phyloP scores from a whole-genome alignment of 2,329 filamentous ascomycete genomes.

The Nannizzia gypsea region DNA sequence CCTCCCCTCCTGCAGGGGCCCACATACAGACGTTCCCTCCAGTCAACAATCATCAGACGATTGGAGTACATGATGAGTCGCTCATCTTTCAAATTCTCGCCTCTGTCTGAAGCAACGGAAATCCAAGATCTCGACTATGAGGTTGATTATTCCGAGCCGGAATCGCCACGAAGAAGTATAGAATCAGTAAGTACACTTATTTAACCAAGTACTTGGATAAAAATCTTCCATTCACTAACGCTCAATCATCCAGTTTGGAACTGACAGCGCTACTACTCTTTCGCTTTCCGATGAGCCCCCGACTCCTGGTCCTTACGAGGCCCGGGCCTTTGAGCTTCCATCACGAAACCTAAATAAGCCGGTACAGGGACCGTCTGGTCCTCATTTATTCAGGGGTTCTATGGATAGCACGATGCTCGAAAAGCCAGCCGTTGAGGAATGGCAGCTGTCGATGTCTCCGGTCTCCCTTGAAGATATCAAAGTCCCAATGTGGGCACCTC shows the following conservation, averaged over 20 bases:
- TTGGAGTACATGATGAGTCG: constrained; percentile 11
- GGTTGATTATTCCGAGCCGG: constrained; percentile 33
- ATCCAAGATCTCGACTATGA: constrained; percentile 29
- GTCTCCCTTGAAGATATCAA: constrained; percentile 13
- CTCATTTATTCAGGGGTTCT: constrained; percentile 72
- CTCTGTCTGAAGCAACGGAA: constrained; percentile 26
- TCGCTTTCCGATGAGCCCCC: constrained; percentile 76
- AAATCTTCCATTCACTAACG: not conserved
- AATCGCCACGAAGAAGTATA: constrained; percentile 46
- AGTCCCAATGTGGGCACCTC: constrained; percentile 6
- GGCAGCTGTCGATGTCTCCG: constrained; percentile 12
- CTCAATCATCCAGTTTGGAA: constrained; percentile 17
- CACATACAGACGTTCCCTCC: constrained; percentile 13
- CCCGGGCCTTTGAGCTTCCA: constrained; percentile 49
- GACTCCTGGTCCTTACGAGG: constrained; percentile 59
- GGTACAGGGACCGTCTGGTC: constrained; percentile 70
- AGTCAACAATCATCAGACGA: not conserved
- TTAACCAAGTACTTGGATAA: not conserved
- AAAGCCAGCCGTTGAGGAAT: constrained; percentile 11
- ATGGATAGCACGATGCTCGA: constrained; percentile 15
- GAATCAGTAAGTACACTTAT: constrained; percentile 17
- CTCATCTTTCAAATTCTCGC: constrained; percentile 16
- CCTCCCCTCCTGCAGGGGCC: constrained; percentile 8
- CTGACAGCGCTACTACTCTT: constrained; percentile 67
- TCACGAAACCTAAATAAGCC: constrained; percentile 42